Conservation (phyloP, 1,284 basidiomycete species). For the Leccinum pallidistipes region DNA sequence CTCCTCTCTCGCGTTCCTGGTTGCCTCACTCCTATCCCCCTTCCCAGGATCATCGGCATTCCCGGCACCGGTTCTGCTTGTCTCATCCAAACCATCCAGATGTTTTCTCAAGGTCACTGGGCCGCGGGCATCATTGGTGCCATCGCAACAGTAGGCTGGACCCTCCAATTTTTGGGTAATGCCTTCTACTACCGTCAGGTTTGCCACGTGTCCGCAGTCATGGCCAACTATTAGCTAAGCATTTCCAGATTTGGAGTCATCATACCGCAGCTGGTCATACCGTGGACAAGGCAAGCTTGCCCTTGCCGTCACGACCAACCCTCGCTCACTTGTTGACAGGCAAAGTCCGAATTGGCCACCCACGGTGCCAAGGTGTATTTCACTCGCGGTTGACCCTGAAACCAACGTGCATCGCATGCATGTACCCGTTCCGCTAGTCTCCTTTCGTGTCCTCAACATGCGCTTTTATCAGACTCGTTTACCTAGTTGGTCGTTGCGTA, state of each 20-base stretch:
- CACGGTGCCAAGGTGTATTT: conserved; percentile 90
- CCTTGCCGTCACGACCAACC: neutral
- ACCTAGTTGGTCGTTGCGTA: conserved; percentile 1
- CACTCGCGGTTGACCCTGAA: conserved; percentile 60
- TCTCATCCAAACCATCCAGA: conserved; percentile 88
- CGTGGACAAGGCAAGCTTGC: conserved; percentile 66
- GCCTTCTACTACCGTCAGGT: conserved; percentile 84
- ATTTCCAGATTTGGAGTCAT: conserved; percentile 76
- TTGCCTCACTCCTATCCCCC: conserved; percentile 25
- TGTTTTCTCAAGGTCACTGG: conserved; percentile 63
- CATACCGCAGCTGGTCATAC: conserved; percentile 82
- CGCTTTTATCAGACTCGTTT: conserved; percentile 5
- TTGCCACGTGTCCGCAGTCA: conserved; percentile 25
- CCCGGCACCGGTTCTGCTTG: conserved; percentile 93
- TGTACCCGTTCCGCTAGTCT: conserved; percentile 14
- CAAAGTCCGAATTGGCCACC: conserved; percentile 80
- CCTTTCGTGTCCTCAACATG: neutral
- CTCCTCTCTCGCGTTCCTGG: conserved; percentile 8
- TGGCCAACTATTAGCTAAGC: conserved; percentile 12
- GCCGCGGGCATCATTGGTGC: conserved; percentile 78
- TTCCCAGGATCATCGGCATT: conserved; percentile 79
- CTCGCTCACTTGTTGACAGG: conserved; percentile 44
- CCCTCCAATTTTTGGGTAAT: conserved; percentile 79
- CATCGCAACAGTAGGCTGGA: conserved; percentile 86
- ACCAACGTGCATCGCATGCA: conserved; percentile 11